Evolutionary conservation across 2,329 filamentous ascomycete genomes (phyloP).

Genomic region (Aaosphaeria pasadenensis): DNA sequence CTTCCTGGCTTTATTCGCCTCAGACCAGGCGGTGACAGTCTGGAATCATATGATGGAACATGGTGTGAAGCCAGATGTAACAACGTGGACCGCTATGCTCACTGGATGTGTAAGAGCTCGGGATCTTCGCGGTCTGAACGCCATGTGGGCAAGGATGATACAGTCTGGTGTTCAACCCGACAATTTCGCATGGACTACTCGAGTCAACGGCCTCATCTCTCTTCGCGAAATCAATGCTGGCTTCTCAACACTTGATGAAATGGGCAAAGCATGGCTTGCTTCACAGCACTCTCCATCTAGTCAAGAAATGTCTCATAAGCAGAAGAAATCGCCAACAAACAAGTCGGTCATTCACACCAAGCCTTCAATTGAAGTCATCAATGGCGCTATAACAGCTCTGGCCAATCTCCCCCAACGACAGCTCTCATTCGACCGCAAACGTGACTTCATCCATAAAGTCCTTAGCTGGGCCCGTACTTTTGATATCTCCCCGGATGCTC

Average conservation of each 20-base stretch:
- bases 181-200: constrained; percentile 64
- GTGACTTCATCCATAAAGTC: constrained; percentile 34
- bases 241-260: constrained; percentile 63
- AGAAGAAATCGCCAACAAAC: constrained; percentile 13
- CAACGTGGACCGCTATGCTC: constrained; percentile 72
- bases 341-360: constrained; percentile 43
- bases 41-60: constrained; percentile 57
- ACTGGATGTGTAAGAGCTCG: constrained; percentile 62
- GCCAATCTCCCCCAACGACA: constrained; percentile 36
- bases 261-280: constrained; percentile 59
- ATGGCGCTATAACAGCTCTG: constrained; percentile 66
- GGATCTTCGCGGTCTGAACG: constrained; percentile 59
- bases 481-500: constrained; percentile 45
- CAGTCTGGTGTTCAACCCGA: constrained; percentile 61
- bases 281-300: constrained; percentile 4
- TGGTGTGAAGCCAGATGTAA: constrained; percentile 58
- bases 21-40: constrained; percentile 48
- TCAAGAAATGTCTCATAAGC: constrained; percentile 4
- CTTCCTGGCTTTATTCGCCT: constrained; percentile 44
- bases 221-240: constrained; percentile 54
- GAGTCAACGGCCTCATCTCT: constrained; percentile 64
- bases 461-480: constrained; percentile 43
- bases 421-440: constrained; percentile 40
- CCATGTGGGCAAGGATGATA: constrained; percentile 65
- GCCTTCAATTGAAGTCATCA: constrained; percentile 65